Percentiles rank a stretch among this genome's conserved stretches.
These are phyloP conservation scores for Casuarina glauca DNA, from an alignment of 306 rosid species.

Conservation along the genomic window DNA sequence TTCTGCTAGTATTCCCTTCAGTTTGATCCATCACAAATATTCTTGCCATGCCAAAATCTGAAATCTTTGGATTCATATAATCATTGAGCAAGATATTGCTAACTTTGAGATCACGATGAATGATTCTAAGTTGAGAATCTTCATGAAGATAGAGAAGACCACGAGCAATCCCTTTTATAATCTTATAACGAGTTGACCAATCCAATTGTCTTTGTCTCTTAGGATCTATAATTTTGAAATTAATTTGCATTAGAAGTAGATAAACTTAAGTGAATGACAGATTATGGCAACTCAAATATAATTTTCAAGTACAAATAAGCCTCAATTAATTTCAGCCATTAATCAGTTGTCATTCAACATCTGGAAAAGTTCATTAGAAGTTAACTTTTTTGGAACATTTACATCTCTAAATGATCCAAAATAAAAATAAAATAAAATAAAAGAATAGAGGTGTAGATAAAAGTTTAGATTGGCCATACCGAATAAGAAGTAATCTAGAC, in stretches of 20 bases:
- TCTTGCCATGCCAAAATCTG: slow-evolving; percentile 33
- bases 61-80: slow-evolving; percentile 34
- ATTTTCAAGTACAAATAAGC: too few species aligned
- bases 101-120: slow-evolving; percentile 36
- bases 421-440: not conserved
- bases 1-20: slow-evolving; percentile 1
- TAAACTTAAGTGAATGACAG: too few species aligned
- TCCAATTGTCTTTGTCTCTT: slow-evolving; percentile 25
- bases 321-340: too few species aligned
- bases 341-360: not conserved
- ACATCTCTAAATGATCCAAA: too few species aligned
- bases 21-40: slow-evolving; percentile 18
- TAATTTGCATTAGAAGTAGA: not conserved
- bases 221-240: slow-evolving; percentile 20
- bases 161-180: slow-evolving; percentile 35
- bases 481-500: slow-evolving; percentile 34
- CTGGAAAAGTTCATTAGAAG: not conserved
- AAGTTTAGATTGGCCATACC: not conserved
- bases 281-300: too few species aligned
- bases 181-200: slow-evolving; percentile 43
- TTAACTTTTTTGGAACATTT: not conserved
- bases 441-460: not conserved
- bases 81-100: slow-evolving; percentile 33
- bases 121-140: slow-evolving; percentile 39
- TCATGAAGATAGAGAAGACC: slow-evolving; percentile 41